These are phyloP conservation scores for Porpolomopsis calyptriformis DNA, from an alignment of 768 basidiomycete species.

Conservation along the genomic window DNA sequence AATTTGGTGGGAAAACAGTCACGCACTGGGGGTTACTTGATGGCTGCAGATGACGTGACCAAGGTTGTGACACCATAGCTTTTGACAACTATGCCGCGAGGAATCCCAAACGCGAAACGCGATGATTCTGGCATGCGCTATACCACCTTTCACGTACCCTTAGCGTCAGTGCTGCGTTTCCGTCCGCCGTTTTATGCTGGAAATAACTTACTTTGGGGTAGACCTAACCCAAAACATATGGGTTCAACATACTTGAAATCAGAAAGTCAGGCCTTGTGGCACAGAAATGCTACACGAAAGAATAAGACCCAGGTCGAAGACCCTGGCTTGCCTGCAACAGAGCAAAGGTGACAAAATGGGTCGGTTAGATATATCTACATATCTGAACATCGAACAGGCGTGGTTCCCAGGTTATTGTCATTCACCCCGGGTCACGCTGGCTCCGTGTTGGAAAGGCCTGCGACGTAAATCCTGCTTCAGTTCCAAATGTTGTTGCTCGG, in stretches of 20 bases:
- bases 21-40: no score
- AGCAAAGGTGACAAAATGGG: constrained; percentile 38
- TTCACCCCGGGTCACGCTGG: constrained; percentile 69
- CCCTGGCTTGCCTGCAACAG: constrained; percentile 21
- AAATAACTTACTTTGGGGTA: constrained; percentile 17
- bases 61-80: no score
- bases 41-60: no score
- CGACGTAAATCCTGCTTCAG: constrained; percentile 57
- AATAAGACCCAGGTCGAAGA: constrained; percentile 37
- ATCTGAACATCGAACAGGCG: constrained; percentile 35
- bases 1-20: no score
- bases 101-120: constrained; percentile 68
- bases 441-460: constrained; percentile 68
- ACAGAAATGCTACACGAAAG: constrained; percentile 40
- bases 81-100: constrained; percentile 74
- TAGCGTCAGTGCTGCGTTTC: constrained; percentile 37
- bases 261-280: constrained; percentile 67
- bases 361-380: constrained; percentile 7
- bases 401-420: constrained; percentile 67
- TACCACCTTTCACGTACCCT: constrained; percentile 71
- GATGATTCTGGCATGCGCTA: constrained; percentile 78
- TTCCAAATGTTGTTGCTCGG: constrained; percentile 68
- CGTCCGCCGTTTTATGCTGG: not conserved
- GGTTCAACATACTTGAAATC: constrained; percentile 69
- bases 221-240: constrained; percentile 73